Base-by-base conservation (phyloP, 148 eudicot species). In the Drosera capensis region DNA sequence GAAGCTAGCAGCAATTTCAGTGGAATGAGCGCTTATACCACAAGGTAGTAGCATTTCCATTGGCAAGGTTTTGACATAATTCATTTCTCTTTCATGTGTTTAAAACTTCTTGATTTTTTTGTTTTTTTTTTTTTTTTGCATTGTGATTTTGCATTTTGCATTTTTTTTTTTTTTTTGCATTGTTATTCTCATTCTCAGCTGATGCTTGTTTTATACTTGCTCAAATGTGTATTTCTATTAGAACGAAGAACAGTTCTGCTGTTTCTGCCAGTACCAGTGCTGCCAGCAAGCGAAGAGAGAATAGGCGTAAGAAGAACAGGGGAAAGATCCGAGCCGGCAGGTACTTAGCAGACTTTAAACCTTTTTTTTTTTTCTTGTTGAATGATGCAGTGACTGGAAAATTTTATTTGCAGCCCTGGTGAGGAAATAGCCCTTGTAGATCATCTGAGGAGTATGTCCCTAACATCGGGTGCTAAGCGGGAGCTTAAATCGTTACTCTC, bases 251-350 rank as follows among this genome's bases (percentile, higher is more conserved):
- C 59, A 56, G 78, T 53, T 75, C 85, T 25, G 65, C 71, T 37
- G 81, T 80, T 52, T 80, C 97, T 49, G 53, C 76, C 48, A 65
- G 69, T 47, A 66, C 83, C 50, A 75, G 67, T 57, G 52, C 71
- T 15, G 44, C 70, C 24, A 90, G 85, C 52, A 90, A 63, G 69
- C 70, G 75, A 36, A 90, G 84, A 66, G 85, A 49, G 19, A 58
- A 12, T 45, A 72, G 65, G 49, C 80, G 99, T 30, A 74, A 80
- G 57, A 68, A 70, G 46, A 90, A 71, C 31, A 68, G 57, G 62
- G 99, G 99, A 36, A 90, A 85, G 64, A 90, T 90, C 49, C 94
- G 99, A 68, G 99, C 99, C 55, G 99, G 99, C 63, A 90, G 99
- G 99, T 85, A 71, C 42, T 11, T 14, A 46, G 64, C 44, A 15